These are phyloP conservation scores for Candida buenavistaensis DNA, from an alignment of 1,139 yeast species.

Conservation along the genomic window DNA sequence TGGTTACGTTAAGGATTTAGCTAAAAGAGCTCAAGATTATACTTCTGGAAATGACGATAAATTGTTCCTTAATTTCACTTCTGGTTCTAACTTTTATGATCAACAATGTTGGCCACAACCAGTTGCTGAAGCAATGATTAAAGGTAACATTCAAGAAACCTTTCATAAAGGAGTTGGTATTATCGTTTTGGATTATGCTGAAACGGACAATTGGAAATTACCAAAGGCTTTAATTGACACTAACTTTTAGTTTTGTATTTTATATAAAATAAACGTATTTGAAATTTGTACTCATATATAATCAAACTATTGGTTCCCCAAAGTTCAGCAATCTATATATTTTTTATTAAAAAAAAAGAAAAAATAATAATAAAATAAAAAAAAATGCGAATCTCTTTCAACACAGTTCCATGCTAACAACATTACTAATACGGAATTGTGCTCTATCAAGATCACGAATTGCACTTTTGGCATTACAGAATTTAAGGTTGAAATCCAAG, in stretches of 20 bases:
- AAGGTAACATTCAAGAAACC: slow-evolving; percentile 47
- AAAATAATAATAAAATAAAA: not conserved
- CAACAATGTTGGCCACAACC: slow-evolving; percentile 74
- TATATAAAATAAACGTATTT: too few species aligned
- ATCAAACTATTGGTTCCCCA: too few species aligned
- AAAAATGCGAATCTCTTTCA: too few species aligned
- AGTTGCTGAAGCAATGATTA: slow-evolving; percentile 55
- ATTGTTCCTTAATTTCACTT: slow-evolving; percentile 69
- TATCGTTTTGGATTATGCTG: slow-evolving; percentile 69
- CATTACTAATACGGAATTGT: slow-evolving; percentile 3
- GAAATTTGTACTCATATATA: too few species aligned
- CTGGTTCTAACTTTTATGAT: slow-evolving; percentile 74
- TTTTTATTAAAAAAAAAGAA: not conserved
- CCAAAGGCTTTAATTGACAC: slow-evolving; percentile 53
- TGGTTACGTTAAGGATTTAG: slow-evolving; percentile 55
- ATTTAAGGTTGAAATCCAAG: slow-evolving; percentile 11
- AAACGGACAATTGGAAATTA: slow-evolving; percentile 59
- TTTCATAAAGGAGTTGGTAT: slow-evolving; percentile 59
- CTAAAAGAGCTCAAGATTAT: slow-evolving; percentile 54
- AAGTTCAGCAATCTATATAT: too few species aligned
- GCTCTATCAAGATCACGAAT: not conserved
- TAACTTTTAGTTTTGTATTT: slow-evolving; percentile 53
- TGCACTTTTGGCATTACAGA: not conserved
- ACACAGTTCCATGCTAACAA: not conserved
- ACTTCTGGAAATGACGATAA: slow-evolving; percentile 52